phyloP scores from a whole-genome alignment of 257 asterid species.

The Salvia hispanica region DNA sequence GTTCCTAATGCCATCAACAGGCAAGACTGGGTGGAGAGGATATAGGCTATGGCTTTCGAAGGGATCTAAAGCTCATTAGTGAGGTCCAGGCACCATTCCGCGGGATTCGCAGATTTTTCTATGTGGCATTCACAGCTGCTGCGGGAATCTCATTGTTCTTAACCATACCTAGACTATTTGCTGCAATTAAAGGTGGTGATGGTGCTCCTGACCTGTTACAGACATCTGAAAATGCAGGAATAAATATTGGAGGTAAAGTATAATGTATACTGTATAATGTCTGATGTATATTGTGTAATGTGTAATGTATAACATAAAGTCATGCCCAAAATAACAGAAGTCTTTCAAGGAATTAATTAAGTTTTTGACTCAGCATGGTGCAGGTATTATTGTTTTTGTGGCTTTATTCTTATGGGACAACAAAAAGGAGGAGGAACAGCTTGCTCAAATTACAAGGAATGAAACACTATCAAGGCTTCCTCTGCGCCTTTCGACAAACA shows the following conservation, averaged over 20 bases:
- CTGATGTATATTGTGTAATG: neutral
- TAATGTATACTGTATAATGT: neutral
- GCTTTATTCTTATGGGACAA: constrained; percentile 84
- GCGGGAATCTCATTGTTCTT: constrained; percentile 85
- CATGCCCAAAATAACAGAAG: neutral
- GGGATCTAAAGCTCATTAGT: constrained; percentile 95
- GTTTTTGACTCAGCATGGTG: constrained; percentile 64
- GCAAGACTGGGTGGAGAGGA: constrained; percentile 96
- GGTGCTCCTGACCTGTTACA: constrained; percentile 75
- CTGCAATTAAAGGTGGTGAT: constrained; percentile 81
- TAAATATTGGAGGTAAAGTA: constrained; percentile 73
- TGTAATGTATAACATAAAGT: neutral
- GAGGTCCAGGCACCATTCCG: constrained; percentile 99
- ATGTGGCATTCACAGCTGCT: constrained; percentile 83
- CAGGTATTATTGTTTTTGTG: constrained; percentile 84
- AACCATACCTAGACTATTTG: constrained; percentile 71
- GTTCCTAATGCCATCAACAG: constrained; percentile 42
- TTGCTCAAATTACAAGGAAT: constrained; percentile 75
- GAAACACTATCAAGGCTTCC: constrained; percentile 95
- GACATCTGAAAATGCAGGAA: constrained; percentile 73
- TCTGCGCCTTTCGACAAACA: constrained; percentile 84
- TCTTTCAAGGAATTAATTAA: constrained; percentile 42
- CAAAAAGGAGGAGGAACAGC: constrained; percentile 97
- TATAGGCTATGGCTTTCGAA: constrained; percentile 80
- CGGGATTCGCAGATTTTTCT: constrained; percentile 84